phyloP scores from a whole-genome alignment of 2,329 filamentous ascomycete species.

The Fusarium kyushuense region DNA sequence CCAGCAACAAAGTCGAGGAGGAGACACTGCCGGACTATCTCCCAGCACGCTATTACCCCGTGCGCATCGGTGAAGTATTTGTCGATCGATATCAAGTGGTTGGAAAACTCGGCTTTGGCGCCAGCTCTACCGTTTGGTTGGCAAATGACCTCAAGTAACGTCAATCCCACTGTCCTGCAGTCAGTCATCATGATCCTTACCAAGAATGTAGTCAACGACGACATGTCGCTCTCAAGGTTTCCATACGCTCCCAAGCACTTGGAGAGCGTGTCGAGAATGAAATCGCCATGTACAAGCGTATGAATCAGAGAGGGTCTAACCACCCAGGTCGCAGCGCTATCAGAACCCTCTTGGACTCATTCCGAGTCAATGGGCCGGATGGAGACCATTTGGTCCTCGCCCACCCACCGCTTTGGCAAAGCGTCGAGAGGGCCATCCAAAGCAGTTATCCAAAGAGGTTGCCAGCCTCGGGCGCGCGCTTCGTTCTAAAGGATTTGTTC shows the following conservation, averaged over 20 bases:
- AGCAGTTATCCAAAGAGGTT: background rate
- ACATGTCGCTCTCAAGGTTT: background rate
- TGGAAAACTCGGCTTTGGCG: background rate
- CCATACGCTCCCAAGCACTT: background rate
- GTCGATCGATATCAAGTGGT: background rate
- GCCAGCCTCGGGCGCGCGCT: rapidly evolving
- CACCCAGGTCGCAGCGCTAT: background rate
- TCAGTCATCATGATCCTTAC: no score
- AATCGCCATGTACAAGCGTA: background rate
- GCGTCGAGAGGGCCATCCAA: background rate
- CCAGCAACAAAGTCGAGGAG: background rate
- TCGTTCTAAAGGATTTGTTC: background rate
- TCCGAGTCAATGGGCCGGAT: background rate
- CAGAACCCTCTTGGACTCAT: background rate
- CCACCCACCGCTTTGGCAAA: background rate
- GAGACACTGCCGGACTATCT: background rate
- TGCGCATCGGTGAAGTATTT: background rate
- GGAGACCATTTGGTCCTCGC: background rate
- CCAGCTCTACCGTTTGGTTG: background rate
- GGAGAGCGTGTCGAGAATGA: background rate
- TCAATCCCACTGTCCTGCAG: no score
- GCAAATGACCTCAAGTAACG: no score
- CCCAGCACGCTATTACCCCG: background rate
- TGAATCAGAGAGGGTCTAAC: background rate
- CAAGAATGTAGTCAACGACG: background rate